A percentile compares a stretch with the other conserved stretches of the same genome.
These are phyloP conservation scores for Salix brachista DNA, from an alignment of 345 rosid genomes.

Conservation along the genomic window DNA sequence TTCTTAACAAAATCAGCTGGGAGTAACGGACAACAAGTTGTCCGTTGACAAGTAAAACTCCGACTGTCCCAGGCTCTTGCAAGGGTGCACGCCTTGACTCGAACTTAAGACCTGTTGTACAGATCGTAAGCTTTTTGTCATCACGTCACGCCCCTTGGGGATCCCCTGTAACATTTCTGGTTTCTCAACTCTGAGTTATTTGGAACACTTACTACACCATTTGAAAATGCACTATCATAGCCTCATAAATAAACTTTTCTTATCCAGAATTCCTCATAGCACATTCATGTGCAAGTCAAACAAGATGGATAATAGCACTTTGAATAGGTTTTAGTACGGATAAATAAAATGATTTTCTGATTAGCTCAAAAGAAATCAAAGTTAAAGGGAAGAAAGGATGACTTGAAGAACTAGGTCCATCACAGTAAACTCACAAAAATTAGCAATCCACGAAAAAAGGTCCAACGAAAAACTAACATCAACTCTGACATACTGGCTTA, in stretches of 20 bases:
- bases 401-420: background rate
- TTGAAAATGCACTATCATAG: background rate
- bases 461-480: background rate
- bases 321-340: background rate
- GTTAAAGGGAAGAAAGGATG: background rate
- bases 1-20: too few relatives aligned
- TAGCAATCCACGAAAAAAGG: background rate
- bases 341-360: background rate
- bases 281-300: background rate
- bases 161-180: background rate
- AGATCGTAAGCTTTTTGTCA: too few relatives aligned
- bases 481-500: background rate
- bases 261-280: background rate
- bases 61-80: accelerated
- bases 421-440: background rate
- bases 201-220: background rate
- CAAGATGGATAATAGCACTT: background rate
- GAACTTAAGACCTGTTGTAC: too few relatives aligned
- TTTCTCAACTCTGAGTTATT: background rate
- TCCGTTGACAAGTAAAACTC: too few relatives aligned
- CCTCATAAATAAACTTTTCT: background rate
- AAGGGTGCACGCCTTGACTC: too few relatives aligned
- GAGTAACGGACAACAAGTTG: too few relatives aligned
- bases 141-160: too few relatives aligned
- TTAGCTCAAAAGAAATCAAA: background rate